Evolutionary conservation across 2,329 filamentous ascomycete genomes (phyloP).

Genomic region (Capronia americana): DNA sequence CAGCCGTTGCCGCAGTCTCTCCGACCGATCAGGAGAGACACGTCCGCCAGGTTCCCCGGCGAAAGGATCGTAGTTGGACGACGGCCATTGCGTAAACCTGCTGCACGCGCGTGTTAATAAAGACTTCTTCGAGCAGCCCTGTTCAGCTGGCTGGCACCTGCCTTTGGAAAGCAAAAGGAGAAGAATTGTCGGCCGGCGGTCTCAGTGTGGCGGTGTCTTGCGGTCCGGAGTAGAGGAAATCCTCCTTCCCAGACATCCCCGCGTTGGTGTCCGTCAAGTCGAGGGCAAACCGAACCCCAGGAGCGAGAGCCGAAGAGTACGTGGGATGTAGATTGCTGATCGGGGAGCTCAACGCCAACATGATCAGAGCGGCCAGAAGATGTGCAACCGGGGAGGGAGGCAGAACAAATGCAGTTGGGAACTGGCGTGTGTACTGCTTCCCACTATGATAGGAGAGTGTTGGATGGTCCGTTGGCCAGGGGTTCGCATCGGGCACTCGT

Average conservation of each 20-base stretch:
- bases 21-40: slow-evolving; percentile 33
- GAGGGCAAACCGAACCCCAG: slow-evolving; percentile 36
- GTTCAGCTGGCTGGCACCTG: slow-evolving; percentile 12
- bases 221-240: slow-evolving; percentile 25
- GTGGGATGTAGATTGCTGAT: slow-evolving; percentile 31
- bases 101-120: slow-evolving; percentile 17
- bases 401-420: slow-evolving; percentile 13
- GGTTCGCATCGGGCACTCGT: slow-evolving; percentile 30
- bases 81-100: slow-evolving; percentile 31
- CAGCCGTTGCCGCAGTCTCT: slow-evolving; percentile 31
- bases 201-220: slow-evolving; percentile 25
- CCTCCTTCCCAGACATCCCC: slow-evolving; percentile 31
- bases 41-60: slow-evolving; percentile 31
- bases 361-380: slow-evolving; percentile 29
- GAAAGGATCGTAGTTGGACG: slow-evolving; percentile 33
- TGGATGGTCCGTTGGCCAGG: slow-evolving; percentile 22
- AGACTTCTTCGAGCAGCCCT: neutral
- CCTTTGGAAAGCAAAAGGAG: slow-evolving; percentile 29
- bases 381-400: slow-evolving; percentile 20
- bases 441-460: slow-evolving; percentile 28
- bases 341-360: slow-evolving; percentile 35
- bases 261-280: slow-evolving; percentile 32
- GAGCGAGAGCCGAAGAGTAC: slow-evolving; percentile 31
- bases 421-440: slow-evolving; percentile 21
- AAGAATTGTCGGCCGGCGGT: slow-evolving; percentile 21